phyloP scores from a whole-genome alignment of 2,329 filamentous ascomycete genomes.

The Calonectria multiphialidica region DNA sequence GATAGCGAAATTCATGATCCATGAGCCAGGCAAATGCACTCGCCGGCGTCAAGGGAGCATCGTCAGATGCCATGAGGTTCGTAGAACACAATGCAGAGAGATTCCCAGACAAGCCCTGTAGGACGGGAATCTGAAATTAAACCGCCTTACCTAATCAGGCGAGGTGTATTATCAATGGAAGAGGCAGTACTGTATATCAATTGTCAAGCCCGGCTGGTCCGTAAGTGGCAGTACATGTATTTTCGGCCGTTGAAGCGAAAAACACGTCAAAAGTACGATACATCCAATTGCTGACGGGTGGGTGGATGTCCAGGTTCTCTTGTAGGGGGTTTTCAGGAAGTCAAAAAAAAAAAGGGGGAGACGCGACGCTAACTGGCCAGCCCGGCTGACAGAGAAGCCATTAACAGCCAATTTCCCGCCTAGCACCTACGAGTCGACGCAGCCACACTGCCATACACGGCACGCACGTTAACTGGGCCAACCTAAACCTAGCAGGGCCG shows the following conservation, averaged over 20 bases:
- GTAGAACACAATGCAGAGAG: too few species aligned
- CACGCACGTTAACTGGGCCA: constrained; percentile 2
- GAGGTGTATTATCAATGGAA: not conserved
- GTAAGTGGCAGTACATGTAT: not conserved
- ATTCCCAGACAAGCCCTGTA: not conserved
- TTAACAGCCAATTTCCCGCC: constrained; percentile 44
- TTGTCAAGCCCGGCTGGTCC: not conserved
- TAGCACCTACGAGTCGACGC: not conserved
- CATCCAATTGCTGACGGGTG: not conserved
- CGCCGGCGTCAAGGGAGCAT: not conserved
- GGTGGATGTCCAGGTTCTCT: not conserved
- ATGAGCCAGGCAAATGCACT: too few species aligned
- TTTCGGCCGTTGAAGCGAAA: constrained; percentile 3
- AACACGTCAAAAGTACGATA: not conserved
- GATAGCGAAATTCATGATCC: not conserved
- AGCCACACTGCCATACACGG: not conserved
- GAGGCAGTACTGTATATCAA: not conserved
- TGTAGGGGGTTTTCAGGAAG: not conserved
- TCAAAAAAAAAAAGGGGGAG: constrained; percentile 38
- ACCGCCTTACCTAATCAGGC: too few species aligned
- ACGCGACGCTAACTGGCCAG: constrained; percentile 38
- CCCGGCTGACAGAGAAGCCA: constrained; percentile 42
- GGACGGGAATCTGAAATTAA: not conserved
- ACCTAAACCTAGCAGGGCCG: constrained; percentile 35
- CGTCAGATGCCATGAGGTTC: not conserved